phyloP scores from a whole-genome alignment of 306 rosid genomes.

The Medicago lupulina region DNA sequence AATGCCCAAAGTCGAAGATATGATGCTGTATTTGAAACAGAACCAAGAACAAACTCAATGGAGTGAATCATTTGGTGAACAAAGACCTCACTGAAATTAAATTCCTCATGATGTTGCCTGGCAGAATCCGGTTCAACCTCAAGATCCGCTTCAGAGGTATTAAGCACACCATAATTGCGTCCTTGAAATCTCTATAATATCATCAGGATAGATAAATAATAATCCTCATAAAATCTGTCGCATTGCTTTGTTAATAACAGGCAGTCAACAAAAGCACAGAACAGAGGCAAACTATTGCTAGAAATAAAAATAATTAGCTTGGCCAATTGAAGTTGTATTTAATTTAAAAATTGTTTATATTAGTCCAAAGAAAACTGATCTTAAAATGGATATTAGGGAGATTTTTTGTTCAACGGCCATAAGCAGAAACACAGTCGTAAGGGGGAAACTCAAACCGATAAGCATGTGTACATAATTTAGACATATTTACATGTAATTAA shows the following conservation, averaged over 20 bases:
- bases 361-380: slow-evolving; percentile 23
- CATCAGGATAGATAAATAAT: slow-evolving; percentile 43
- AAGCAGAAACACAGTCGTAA: slow-evolving; percentile 14
- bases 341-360: slow-evolving; percentile 29
- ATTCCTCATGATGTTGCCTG: slow-evolving; percentile 83
- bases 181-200: slow-evolving; percentile 88
- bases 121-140: slow-evolving; percentile 91
- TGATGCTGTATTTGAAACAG: slow-evolving; percentile 98
- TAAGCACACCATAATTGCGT: slow-evolving; percentile 80
- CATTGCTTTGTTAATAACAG: slow-evolving; percentile 30
- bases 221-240: slow-evolving; percentile 33
- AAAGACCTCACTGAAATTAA: slow-evolving; percentile 93
- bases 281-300: slow-evolving; percentile 38
- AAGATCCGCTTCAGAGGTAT: slow-evolving; percentile 81
- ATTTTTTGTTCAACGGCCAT: slow-evolving; percentile 22
- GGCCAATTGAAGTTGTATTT: slow-evolving; percentile 11
- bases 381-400: slow-evolving; percentile 26
- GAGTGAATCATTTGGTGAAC: slow-evolving; percentile 99
- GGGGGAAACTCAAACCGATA: slow-evolving; percentile 32
- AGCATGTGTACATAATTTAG: not conserved
- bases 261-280: slow-evolving; percentile 30
- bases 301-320: slow-evolving; percentile 29
- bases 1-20: slow-evolving; percentile 99
- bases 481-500: slow-evolving; percentile 7
- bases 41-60: slow-evolving; percentile 96